Base-by-base conservation (phyloP, 2,329 filamentous ascomycete genomes). In the Pseudophaeomoniella oleicola region DNA sequence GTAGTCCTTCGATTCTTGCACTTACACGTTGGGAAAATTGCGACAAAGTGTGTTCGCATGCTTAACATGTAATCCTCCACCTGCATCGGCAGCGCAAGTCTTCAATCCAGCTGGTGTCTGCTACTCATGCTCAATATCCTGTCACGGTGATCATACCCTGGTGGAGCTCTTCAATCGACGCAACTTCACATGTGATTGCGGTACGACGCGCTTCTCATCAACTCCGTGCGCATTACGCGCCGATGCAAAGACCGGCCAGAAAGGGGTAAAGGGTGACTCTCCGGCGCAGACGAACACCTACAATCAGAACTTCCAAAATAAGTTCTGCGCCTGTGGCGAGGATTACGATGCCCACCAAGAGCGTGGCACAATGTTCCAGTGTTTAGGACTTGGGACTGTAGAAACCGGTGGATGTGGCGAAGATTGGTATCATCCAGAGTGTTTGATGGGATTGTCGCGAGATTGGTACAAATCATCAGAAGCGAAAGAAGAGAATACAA, bases 301-400 rank as follows among this genome's bases (percentile, higher is more conserved):
- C 64, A 94, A 94, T 51, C 82, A 94, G 42, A 98, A 98, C 63
- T 98, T 93, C 50, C 71, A 75, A 46, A 96, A 96, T 50, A 73
- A 70, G 32, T 98, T 98, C 60, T 98, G 90, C 55, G 83, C 81
- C 2, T 98, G 90, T 51, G 73, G 73, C 18, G 80, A 87, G 50
- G 75, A 87, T 41, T 98, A 98, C 53, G 81, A 94, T 53, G 76
- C 88, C 0, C 73, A 88, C 34, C 69, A 82, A 53, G 86, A 98
- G 55, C 92, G 88, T 48, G 88, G 88, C 0, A 96, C 87, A 29
- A 98, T 98, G 90, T 98, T 92, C 48, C 90, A 98, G 57, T 98
- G 90, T 53, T 58, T 96, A 2, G 88, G 88, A 0, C 64, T 96
- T 1, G 86, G 85, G 1, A 80, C 75, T 0, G 68, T 72, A 10